phyloP scores from a whole-genome alignment of 2,329 filamentous ascomycete species.

The Capronia americana region DNA sequence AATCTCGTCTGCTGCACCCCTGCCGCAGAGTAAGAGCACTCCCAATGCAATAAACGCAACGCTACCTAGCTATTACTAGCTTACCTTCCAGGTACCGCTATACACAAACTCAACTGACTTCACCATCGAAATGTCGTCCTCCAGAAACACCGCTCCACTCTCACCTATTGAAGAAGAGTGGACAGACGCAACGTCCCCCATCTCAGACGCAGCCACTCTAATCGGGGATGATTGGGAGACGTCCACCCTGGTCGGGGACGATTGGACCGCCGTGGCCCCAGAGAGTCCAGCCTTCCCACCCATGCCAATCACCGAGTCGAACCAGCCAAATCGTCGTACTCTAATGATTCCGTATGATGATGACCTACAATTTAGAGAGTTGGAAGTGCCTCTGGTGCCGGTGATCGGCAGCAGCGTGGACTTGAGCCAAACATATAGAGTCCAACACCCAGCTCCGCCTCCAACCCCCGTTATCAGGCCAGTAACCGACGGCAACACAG shows the following conservation, averaged over 20 bases:
- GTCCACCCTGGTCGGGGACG: not conserved
- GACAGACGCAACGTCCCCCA: not conserved
- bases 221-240: slow-evolving; percentile 1
- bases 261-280: not conserved
- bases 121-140: not conserved
- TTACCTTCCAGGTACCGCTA: not conserved
- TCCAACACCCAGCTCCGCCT: not conserved
- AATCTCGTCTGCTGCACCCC: not conserved
- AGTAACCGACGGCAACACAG: not conserved
- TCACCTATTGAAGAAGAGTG: not conserved
- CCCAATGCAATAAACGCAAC: not conserved
- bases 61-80: not conserved
- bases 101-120: not conserved
- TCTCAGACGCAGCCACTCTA: not conserved
- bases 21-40: not conserved
- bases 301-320: not conserved
- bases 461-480: slow-evolving; percentile 4
- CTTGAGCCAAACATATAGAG: not conserved
- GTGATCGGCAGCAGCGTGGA: slow-evolving; percentile 10
- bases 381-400: not conserved
- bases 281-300: not conserved
- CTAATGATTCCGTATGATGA: not conserved
- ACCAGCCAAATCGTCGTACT: not conserved
- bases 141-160: not conserved
- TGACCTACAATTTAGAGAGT: not conserved